Conservation (phyloP, 768 basidiomycete species). For the Pleurotus salmoneostramineus region DNA sequence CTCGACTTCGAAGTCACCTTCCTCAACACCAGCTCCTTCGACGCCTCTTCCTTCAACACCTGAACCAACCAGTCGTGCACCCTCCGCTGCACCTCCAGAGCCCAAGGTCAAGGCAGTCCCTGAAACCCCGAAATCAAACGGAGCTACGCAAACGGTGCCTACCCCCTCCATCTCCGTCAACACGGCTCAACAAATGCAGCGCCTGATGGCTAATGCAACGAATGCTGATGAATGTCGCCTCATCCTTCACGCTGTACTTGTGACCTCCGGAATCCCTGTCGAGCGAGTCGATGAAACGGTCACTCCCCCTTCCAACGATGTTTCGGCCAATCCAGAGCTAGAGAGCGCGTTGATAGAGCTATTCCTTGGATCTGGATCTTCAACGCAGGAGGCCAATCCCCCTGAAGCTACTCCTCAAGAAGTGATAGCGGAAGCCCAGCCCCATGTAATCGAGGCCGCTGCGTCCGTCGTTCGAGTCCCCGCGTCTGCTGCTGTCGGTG, state of each 20-base stretch:
- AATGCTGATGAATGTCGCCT: slow-evolving; percentile 81
- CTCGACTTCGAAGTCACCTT: neutral
- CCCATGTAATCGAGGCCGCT: neutral
- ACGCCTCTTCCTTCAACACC: neutral
- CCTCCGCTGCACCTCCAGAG: neutral
- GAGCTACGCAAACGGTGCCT: slow-evolving; percentile 15
- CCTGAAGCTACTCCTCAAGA: slow-evolving; percentile 9
- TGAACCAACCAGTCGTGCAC: neutral
- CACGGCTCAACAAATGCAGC: slow-evolving; percentile 64
- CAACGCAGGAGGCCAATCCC: slow-evolving; percentile 2
- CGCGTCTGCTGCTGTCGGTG: neutral
- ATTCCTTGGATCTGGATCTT: slow-evolving; percentile 22
- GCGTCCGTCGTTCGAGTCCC: neutral
- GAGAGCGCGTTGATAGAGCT: slow-evolving; percentile 52
- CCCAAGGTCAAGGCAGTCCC: neutral
- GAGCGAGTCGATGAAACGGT: slow-evolving; percentile 22
- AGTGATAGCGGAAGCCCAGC: neutral
- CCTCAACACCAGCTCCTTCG: neutral
- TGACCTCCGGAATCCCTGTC: slow-evolving; percentile 45
- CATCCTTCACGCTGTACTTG: slow-evolving; percentile 79
- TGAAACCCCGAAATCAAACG: neutral
- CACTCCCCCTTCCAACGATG: slow-evolving; percentile 9
- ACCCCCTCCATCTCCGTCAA: slow-evolving; percentile 32
- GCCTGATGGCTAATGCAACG: slow-evolving; percentile 62
- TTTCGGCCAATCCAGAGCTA: slow-evolving; percentile 26